Percentiles rank a stretch among this genome's conserved stretches.
phyloP scores from a whole-genome alignment of 192 early-diverging fungal genomes.

The Entomortierella beljakovae region DNA sequence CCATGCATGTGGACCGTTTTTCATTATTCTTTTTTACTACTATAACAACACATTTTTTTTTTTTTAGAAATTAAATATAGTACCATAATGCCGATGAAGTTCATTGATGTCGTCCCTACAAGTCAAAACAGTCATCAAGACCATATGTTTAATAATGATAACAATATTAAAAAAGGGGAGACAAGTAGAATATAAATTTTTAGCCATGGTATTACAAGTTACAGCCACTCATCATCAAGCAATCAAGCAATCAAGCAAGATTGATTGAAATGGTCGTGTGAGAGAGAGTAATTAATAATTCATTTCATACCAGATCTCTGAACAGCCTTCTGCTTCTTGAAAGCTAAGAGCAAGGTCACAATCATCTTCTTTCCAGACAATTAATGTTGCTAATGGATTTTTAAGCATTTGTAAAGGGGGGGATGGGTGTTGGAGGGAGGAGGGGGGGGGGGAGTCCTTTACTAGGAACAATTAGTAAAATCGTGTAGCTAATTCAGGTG shows the following conservation, averaged over 20 bases:
- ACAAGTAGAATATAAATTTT: too few relatives aligned
- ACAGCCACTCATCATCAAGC: background rate
- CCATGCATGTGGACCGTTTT: too few relatives aligned
- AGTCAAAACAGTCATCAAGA: background rate
- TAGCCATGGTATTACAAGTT: background rate
- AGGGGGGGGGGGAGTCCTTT: too few relatives aligned
- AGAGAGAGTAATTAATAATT: too few relatives aligned
- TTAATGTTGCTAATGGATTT: slow-evolving; percentile 75
- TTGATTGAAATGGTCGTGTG: too few relatives aligned
- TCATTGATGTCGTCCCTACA: slow-evolving; percentile 24
- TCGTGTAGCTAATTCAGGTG: too few relatives aligned
- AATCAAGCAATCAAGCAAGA: background rate
- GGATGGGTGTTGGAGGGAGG: background rate
- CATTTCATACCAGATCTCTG: slow-evolving; percentile 60
- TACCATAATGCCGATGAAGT: slow-evolving; percentile 38
- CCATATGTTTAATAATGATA: background rate
- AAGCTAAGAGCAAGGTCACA: slow-evolving; percentile 91
- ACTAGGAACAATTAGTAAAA: too few relatives aligned
- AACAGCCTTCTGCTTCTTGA: slow-evolving; percentile 85
- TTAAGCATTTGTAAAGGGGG: background rate
- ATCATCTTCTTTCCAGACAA: slow-evolving; percentile 86
- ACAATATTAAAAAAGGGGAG: too few relatives aligned
- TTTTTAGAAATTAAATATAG: background rate
- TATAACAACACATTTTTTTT: too few relatives aligned
- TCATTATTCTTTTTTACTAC: too few relatives aligned